Conservation (phyloP, 2,329 filamentous ascomycete genomes). For the Aureobasidium sp. region DNA sequence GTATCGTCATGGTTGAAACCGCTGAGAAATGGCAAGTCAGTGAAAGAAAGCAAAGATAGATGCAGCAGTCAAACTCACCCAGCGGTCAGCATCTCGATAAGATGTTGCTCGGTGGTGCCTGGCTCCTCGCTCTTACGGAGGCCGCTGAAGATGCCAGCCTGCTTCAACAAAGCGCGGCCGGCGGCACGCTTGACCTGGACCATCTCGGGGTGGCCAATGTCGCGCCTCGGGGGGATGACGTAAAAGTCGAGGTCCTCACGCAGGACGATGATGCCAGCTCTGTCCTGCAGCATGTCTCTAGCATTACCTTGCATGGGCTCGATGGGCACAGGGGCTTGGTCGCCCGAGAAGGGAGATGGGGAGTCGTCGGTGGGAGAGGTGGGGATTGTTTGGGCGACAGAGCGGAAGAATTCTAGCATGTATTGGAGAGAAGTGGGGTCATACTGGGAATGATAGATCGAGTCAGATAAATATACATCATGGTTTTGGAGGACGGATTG, state of each 20-base stretch:
- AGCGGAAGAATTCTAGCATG: constrained; percentile 98
- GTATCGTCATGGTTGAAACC: constrained; percentile 93
- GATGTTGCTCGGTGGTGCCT: constrained; percentile 92
- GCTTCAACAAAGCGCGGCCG: constrained; percentile 74
- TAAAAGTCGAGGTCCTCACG: constrained; percentile 97
- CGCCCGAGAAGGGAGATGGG: constrained; percentile 42
- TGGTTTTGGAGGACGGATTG: constrained; percentile 35
- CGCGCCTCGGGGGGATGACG: constrained; percentile 76
- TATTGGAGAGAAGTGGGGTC: constrained; percentile 94
- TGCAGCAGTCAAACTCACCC: constrained; percentile 56
- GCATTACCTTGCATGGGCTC: constrained; percentile 60
- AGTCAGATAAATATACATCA: constrained; percentile 51
- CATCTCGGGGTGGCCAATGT: constrained; percentile 86
- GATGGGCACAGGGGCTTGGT: constrained; percentile 50
- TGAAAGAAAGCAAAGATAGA: not conserved
- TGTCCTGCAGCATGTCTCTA: constrained; percentile 72
- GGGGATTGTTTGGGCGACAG: constrained; percentile 92
- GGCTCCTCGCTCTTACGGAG: constrained; percentile 91
- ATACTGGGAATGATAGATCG: constrained; percentile 62
- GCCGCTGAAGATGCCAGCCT: constrained; percentile 94
- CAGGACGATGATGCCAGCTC: constrained; percentile 93
- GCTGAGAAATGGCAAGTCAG: constrained; percentile 40
- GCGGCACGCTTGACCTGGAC: constrained; percentile 92
- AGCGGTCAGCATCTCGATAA: constrained; percentile 98
- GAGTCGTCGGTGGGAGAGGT: constrained; percentile 48